Evolutionary conservation across 2,329 filamentous ascomycete genomes (phyloP).

Genomic region (Meredithiella fracta): DNA sequence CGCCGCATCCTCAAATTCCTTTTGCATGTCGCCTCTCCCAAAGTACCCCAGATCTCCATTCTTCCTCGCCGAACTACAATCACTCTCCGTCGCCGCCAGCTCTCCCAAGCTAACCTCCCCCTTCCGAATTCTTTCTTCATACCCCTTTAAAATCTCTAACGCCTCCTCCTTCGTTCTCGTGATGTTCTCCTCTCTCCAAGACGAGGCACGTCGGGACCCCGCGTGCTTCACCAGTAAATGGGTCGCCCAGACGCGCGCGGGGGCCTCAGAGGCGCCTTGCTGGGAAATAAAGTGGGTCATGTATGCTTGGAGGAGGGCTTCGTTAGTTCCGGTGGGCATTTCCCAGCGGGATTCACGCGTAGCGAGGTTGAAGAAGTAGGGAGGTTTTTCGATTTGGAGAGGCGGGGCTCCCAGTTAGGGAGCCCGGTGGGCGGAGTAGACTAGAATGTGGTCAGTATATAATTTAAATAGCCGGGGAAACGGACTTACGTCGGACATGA

Average conservation of each 20-base stretch:
- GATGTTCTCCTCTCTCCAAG: constrained; percentile 83
- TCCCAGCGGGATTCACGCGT: constrained; percentile 92
- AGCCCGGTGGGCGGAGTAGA: constrained; percentile 42
- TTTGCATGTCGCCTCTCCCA: constrained; percentile 90
- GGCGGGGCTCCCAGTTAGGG: constrained; percentile 86
- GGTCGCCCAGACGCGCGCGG: constrained; percentile 81
- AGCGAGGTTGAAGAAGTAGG: constrained; percentile 89
- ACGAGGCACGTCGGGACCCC: constrained; percentile 73
- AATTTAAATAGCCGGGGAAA: not conserved
- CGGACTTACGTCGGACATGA: too few relatives aligned
- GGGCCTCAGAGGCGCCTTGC: constrained; percentile 23
- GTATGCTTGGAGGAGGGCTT: constrained; percentile 81
- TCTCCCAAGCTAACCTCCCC: constrained; percentile 59
- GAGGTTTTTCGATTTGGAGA: constrained; percentile 95
- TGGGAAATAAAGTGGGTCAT: constrained; percentile 44
- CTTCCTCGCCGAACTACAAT: constrained; percentile 92
- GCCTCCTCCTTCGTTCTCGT: constrained; percentile 81
- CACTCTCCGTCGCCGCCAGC: constrained; percentile 73
- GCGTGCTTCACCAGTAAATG: constrained; percentile 90
- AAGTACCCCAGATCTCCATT: constrained; percentile 91
- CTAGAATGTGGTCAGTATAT: not conserved
- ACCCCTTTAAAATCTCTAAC: constrained; percentile 52
- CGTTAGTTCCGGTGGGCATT: constrained; percentile 72
- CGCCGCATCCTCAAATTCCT: constrained; percentile 91
- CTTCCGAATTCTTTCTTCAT: constrained; percentile 60